phyloP scores from a whole-genome alignment of 2,329 filamentous ascomycete species.

The Beauveria scarabaeidicola region DNA sequence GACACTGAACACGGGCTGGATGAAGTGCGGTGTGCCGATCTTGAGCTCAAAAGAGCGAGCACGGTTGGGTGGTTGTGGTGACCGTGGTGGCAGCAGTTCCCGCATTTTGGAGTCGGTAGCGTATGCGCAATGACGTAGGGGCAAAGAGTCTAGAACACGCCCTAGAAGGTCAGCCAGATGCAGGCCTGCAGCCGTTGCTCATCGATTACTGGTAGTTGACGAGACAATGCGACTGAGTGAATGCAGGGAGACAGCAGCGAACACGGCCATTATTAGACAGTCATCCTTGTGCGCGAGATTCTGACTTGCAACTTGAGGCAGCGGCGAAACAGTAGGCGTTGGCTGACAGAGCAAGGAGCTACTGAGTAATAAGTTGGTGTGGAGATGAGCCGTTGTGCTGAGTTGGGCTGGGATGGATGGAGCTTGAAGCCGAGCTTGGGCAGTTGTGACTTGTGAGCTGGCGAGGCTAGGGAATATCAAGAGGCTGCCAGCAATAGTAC shows the following conservation, averaged over 20 bases:
- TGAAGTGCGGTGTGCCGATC: constrained; percentile 8
- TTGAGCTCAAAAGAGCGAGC: background rate
- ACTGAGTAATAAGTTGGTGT: background rate
- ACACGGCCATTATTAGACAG: background rate
- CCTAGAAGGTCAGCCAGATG: background rate
- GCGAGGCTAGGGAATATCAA: background rate
- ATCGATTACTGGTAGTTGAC: background rate
- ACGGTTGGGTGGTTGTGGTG: background rate
- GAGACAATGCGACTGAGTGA: constrained; percentile 1
- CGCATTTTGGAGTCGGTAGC: constrained; percentile 2
- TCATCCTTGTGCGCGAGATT: background rate
- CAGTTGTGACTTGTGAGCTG: background rate
- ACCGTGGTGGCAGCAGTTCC: background rate
- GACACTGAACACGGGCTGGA: background rate
- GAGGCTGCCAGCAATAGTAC: background rate
- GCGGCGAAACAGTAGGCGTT: background rate
- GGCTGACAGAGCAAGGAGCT: background rate
- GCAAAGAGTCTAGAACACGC: constrained; percentile 7
- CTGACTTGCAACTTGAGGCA: background rate
- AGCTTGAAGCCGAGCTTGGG: background rate
- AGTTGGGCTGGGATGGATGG: constrained; percentile 1
- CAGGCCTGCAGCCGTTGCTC: constrained; percentile 1
- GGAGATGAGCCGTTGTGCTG: background rate
- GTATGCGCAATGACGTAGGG: constrained; percentile 7
- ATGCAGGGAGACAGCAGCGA: background rate